phyloP scores from a whole-genome alignment of 192 early-diverging fungal species.

The Coemansia nantahalensis region DNA sequence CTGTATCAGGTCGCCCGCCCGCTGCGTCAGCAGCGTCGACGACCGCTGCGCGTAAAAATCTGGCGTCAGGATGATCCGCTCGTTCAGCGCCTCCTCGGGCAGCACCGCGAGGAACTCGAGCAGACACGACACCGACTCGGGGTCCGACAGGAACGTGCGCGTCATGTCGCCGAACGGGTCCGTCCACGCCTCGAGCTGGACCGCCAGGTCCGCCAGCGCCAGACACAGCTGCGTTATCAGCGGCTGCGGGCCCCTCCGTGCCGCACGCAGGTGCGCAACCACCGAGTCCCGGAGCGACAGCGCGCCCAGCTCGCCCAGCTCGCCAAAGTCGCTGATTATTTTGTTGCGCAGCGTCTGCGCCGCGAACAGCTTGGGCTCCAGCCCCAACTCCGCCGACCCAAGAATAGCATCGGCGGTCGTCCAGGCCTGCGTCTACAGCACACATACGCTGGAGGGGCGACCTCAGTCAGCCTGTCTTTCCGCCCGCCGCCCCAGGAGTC shows the following conservation, averaged over 20 bases:
- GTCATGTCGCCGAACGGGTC: conserved; percentile 77
- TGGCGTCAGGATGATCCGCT: conserved; percentile 60
- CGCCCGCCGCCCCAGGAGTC: neutral
- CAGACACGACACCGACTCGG: conserved; percentile 62
- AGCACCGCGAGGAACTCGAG: conserved; percentile 82
- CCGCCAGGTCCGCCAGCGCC: conserved; percentile 77
- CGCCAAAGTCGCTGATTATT: conserved; percentile 77
- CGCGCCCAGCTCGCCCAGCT: conserved; percentile 66
- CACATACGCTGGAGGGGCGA: neutral
- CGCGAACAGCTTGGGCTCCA: conserved; percentile 77
- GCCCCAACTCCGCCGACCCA: conserved; percentile 51
- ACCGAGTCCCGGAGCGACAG: conserved; percentile 75
- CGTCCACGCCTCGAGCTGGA: conserved; percentile 78
- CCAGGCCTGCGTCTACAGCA: conserved; percentile 77
- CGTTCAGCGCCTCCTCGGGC: conserved; percentile 82
- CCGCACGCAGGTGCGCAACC: conserved; percentile 61
- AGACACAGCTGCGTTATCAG: conserved; percentile 82
- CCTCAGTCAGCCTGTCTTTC: neutral
- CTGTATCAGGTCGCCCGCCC: conserved; percentile 66
- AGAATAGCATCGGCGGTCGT: conserved; percentile 73
- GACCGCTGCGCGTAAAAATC: conserved; percentile 61
- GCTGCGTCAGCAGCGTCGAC: conserved; percentile 60
- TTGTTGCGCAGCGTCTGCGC: conserved; percentile 93
- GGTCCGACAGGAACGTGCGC: conserved; percentile 60
- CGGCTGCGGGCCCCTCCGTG: conserved; percentile 57